A percentile compares a stretch with the other conserved stretches of the same genome.
Conservation (phyloP, 345 rosid species). For the Salix exigua region DNA sequence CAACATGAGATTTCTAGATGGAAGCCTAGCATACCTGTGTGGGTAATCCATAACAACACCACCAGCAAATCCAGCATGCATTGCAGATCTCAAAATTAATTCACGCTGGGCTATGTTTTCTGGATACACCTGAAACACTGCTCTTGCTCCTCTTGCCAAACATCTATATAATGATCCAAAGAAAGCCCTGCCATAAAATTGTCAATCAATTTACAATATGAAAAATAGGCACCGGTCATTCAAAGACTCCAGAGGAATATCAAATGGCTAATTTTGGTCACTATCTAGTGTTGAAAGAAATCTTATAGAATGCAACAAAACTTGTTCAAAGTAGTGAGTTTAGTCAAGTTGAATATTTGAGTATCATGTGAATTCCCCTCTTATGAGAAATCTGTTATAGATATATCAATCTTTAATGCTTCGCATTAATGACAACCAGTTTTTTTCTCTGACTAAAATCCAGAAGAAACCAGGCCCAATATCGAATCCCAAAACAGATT, state of each 20-base stretch:
- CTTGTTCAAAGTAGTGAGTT: not conserved
- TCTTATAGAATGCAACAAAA: not conserved
- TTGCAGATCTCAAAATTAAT: slow-evolving; percentile 72
- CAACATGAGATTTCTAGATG: not conserved
- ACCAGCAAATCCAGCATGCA: slow-evolving; percentile 90
- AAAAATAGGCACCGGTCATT: not conserved
- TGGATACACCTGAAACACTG: slow-evolving; percentile 87
- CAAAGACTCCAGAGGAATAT: not conserved
- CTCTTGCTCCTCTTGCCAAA: slow-evolving; percentile 87
- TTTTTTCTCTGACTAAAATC: not conserved
- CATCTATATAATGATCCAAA: slow-evolving; percentile 79
- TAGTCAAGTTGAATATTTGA: not conserved
- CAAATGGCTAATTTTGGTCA: not conserved
- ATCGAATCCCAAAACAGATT: not conserved
- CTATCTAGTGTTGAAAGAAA: not conserved
- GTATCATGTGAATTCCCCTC: not conserved
- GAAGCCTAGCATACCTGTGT: slow-evolving; percentile 53
- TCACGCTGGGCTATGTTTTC: slow-evolving; percentile 78
- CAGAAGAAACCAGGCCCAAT: not conserved
- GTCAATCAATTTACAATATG: not conserved
- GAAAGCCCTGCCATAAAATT: slow-evolving; percentile 54
- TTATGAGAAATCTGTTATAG: not conserved
- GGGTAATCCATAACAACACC: slow-evolving; percentile 92
- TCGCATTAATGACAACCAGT: not conserved
- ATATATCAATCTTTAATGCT: not conserved